phyloP scores from a whole-genome alignment of 1,284 basidiomycete genomes.

The Apiotrichum montevideense region DNA sequence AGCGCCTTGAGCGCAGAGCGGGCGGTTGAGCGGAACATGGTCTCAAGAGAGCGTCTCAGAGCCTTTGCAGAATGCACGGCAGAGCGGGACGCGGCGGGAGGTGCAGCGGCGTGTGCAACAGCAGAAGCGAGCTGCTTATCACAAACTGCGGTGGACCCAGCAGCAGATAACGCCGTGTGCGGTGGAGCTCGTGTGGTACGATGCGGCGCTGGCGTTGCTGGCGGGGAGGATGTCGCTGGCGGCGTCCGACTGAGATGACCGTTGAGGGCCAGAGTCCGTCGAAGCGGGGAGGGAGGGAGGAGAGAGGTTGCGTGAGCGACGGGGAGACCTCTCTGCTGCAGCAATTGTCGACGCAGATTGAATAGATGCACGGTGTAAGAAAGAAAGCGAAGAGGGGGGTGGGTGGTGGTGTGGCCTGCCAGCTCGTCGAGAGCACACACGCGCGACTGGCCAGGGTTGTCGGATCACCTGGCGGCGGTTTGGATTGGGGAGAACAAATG shows the following conservation, averaged over 20 bases:
- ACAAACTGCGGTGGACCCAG: no score
- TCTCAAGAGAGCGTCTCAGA: not conserved
- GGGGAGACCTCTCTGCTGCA: not conserved
- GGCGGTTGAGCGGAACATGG: constrained; percentile 11
- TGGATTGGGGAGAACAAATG: no score
- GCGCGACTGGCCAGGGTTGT: no score
- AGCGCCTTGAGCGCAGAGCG: constrained; percentile 39
- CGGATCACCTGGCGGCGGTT: no score
- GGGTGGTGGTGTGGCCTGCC: not conserved
- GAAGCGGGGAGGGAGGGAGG: not conserved
- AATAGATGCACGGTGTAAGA: not conserved
- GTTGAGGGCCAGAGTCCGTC: not conserved
- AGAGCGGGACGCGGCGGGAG: no score
- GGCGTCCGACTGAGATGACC: not conserved
- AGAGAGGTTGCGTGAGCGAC: not conserved
- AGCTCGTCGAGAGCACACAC: no score
- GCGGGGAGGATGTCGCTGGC: not conserved
- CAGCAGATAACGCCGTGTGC: no score
- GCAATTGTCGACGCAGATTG: not conserved
- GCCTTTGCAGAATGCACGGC: no score
- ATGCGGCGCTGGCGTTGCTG: not conserved
- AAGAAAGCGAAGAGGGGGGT: not conserved
- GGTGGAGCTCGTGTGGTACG: not conserved
- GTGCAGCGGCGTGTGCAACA: no score
- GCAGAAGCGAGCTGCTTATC: no score